A percentile compares a stretch with the other conserved stretches of the same genome.
Evolutionary conservation across 129 eudicot species (phyloP).

Genomic region (Escallonia herrerae): DNA sequence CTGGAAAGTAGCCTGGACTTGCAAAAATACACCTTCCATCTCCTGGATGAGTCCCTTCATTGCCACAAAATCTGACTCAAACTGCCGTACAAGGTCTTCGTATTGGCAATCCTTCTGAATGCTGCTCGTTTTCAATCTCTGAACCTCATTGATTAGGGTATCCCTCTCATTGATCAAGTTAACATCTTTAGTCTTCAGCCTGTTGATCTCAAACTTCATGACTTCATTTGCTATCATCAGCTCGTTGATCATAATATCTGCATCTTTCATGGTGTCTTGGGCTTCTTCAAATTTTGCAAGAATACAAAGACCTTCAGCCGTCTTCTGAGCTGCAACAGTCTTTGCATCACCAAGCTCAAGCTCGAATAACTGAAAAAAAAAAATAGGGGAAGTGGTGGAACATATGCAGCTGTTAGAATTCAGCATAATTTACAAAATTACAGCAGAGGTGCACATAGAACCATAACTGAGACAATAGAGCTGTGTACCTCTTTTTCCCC

Average conservation of each 20-base stretch:
- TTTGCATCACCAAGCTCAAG: slow-evolving; percentile 63
- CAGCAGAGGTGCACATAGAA: too few species aligned
- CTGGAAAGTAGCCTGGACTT: slow-evolving; percentile 30
- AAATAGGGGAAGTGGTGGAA: neutral
- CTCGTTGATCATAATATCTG: slow-evolving; percentile 83
- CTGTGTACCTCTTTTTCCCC: slow-evolving; percentile 54
- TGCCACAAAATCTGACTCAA: slow-evolving; percentile 33
- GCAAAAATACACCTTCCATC: slow-evolving; percentile 46
- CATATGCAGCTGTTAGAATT: neutral
- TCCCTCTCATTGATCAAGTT: slow-evolving; percentile 33
- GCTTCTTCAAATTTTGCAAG: slow-evolving; percentile 75
- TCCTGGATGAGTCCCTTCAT: slow-evolving; percentile 42
- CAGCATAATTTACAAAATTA: neutral
- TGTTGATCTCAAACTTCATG: slow-evolving; percentile 48
- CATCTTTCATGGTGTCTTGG: slow-evolving; percentile 74
- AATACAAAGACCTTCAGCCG: slow-evolving; percentile 70
- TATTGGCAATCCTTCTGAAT: slow-evolving; percentile 27
- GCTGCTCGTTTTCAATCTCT: slow-evolving; percentile 31
- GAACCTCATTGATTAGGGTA: slow-evolving; percentile 28
- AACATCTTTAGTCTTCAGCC: slow-evolving; percentile 40
- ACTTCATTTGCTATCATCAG: slow-evolving; percentile 77
- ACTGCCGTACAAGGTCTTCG: slow-evolving; percentile 27
- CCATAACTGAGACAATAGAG: neutral
- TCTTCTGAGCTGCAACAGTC: slow-evolving; percentile 55
- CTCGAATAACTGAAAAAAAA: slow-evolving; percentile 60